phyloP scores from a whole-genome alignment of 441 rosid genomes.

The Iberis amara region DNA sequence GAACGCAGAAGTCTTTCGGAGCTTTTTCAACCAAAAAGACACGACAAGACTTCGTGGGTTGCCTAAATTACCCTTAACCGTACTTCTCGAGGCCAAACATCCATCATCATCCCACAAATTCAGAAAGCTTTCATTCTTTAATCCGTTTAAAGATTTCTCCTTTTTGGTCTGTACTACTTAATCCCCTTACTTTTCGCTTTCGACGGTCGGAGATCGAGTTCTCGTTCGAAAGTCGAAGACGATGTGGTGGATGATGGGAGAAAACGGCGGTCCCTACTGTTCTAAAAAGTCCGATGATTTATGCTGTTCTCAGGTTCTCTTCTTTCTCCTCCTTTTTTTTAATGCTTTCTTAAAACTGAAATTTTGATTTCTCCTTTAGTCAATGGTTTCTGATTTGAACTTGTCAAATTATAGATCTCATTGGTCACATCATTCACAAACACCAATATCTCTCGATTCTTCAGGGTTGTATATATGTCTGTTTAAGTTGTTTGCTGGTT shows the following conservation, averaged over 20 bases:
- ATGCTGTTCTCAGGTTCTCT: conserved; percentile 62
- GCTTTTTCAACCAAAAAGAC: too few relatives aligned
- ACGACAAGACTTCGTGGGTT: background rate
- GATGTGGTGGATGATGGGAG: conserved; percentile 92
- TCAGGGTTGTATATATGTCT: too few relatives aligned
- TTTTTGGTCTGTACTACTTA: conserved; percentile 7
- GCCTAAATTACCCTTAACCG: conserved; percentile 19
- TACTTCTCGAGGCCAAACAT: conserved; percentile 8
- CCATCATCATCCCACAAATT: conserved; percentile 5
- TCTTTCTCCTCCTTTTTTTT: too few relatives aligned
- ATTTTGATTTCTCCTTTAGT: conserved; percentile 12
- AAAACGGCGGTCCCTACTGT: conserved; percentile 70
- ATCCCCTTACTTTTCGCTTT: background rate
- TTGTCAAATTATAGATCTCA: conserved; percentile 14
- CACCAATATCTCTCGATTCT: background rate
- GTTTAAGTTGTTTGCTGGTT: background rate
- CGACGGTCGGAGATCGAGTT: conserved; percentile 19
- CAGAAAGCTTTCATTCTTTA: conserved; percentile 20
- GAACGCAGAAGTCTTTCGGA: too few relatives aligned
- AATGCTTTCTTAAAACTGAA: background rate
- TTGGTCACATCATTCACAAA: background rate
- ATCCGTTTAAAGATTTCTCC: background rate
- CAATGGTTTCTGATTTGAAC: conserved; percentile 6
- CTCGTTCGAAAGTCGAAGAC: conserved; percentile 22
- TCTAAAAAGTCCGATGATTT: conserved; percentile 75